These are phyloP conservation scores for Schizothecium vesticola DNA, from an alignment of 495 filamentous ascomycete genomes.

Conservation along the genomic window DNA sequence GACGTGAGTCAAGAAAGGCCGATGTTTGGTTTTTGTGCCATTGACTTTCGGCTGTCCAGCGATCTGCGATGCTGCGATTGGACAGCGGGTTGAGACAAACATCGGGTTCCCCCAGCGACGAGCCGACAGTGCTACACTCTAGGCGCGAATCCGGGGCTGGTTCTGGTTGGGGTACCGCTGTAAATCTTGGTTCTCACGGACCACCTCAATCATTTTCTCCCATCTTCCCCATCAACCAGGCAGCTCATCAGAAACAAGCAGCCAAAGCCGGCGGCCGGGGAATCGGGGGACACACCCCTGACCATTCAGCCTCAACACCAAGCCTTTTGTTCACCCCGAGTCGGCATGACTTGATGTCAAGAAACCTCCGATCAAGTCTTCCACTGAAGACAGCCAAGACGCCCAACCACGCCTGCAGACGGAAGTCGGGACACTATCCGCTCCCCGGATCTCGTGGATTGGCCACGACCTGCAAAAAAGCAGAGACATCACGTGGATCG, in stretches of 20 bases:
- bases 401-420: background rate
- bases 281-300: background rate
- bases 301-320: background rate
- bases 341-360: background rate
- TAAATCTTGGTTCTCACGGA: background rate
- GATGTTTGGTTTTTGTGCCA: slow-evolving; percentile 8
- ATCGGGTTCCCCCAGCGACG: slow-evolving; percentile 10
- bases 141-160: background rate
- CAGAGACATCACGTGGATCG: background rate
- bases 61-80: background rate
- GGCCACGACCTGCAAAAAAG: background rate
- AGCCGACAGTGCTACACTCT: background rate
- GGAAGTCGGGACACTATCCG: background rate
- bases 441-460: background rate
- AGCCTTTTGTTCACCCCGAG: background rate
- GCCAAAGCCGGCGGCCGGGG: background rate
- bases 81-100: background rate
- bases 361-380: background rate
- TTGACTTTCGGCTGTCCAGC: background rate
- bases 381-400: background rate
- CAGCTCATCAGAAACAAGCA: background rate
- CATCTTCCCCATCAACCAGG: background rate
- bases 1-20: slow-evolving; percentile 7
- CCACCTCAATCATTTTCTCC: background rate
- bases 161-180: background rate